Percentiles rank a stretch among this genome's conserved stretches.
Evolutionary conservation across 1,284 basidiomycete genomes (phyloP).

Genomic region (Porodaedalea pini): DNA sequence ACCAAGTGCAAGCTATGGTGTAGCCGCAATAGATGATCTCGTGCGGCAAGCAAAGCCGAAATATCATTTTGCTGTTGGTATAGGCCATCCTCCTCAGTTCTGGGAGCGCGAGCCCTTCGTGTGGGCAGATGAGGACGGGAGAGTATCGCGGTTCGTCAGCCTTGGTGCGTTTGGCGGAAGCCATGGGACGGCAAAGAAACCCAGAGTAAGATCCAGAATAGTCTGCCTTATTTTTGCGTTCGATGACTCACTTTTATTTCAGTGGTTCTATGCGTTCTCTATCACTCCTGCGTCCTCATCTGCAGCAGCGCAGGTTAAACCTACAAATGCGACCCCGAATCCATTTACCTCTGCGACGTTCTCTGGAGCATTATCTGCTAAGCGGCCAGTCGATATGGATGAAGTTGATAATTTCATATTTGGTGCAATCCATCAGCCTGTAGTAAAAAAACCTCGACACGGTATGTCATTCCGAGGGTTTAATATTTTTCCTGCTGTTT

Average conservation of each 20-base stretch:
- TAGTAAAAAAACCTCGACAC: conserved; percentile 43
- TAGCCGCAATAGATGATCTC: conserved; percentile 66
- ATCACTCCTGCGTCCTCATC: conserved; percentile 43
- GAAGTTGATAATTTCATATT: conserved; percentile 65
- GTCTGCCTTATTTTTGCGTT: not conserved
- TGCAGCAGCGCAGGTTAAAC: conserved; percentile 39
- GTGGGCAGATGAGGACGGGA: conserved; percentile 71
- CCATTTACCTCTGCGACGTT: conserved; percentile 53
- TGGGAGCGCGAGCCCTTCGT: conserved; percentile 91
- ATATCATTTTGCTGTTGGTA: conserved; percentile 74
- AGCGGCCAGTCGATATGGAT: conserved; percentile 50
- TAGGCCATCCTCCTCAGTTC: conserved; percentile 59
- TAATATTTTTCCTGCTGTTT: conserved; percentile 1
- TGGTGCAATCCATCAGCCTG: conserved; percentile 52
- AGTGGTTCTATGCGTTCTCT: conserved; percentile 81
- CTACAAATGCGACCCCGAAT: conserved; percentile 67
- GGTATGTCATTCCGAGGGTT: conserved; percentile 37
- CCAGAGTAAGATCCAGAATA: conserved; percentile 57
- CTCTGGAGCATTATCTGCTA: conserved; percentile 34
- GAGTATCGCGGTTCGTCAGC: conserved; percentile 76
- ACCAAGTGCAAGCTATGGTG: conserved; percentile 41
- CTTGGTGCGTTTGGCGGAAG: conserved; percentile 82
- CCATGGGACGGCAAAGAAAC: conserved; percentile 64
- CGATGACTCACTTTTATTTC: conserved; percentile 3
- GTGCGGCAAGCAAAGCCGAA: conserved; percentile 64